These are phyloP conservation scores for Mrakia hoshinonis DNA, from an alignment of 768 basidiomycete genomes.

Conservation along the genomic window DNA sequence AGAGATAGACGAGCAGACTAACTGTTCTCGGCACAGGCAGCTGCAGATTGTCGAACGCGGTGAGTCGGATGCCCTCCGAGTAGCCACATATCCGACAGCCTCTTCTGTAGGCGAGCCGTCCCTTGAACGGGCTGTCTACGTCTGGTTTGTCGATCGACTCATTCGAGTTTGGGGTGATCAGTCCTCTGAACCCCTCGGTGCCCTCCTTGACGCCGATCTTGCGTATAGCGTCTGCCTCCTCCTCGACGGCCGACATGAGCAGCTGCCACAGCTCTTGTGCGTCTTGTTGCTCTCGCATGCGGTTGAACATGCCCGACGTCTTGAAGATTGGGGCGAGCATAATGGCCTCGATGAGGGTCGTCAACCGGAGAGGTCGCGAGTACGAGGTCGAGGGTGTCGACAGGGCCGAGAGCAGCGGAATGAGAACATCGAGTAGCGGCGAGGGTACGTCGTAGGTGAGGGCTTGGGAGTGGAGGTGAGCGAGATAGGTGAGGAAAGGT, in stretches of 20 bases:
- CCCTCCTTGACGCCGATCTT: slow-evolving; percentile 5
- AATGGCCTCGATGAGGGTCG: slow-evolving; percentile 25
- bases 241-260: slow-evolving; percentile 16
- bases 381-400: slow-evolving; percentile 7
- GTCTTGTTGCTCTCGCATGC: slow-evolving; percentile 28
- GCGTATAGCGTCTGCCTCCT: slow-evolving; percentile 5
- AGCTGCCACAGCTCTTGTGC: slow-evolving; percentile 28
- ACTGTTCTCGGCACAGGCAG: slow-evolving; percentile 8
- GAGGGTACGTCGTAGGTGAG: background rate
- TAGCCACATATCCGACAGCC: slow-evolving; percentile 24
- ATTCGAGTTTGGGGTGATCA: background rate
- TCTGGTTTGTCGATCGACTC: background rate
- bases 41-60: slow-evolving; percentile 14
- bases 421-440: slow-evolving; percentile 12
- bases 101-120: slow-evolving; percentile 24
- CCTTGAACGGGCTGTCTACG: slow-evolving; percentile 13
- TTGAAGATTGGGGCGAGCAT: background rate
- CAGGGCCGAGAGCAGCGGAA: slow-evolving; percentile 19
- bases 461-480: background rate
- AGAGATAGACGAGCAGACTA: background rate
- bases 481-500: slow-evolving; percentile 6
- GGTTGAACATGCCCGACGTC: slow-evolving; percentile 22
- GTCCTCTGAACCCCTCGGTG: background rate
- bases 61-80: slow-evolving; percentile 27
- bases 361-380: slow-evolving; percentile 23